Percentiles rank a stretch among this genome's conserved stretches.
Evolutionary conservation across 2,329 filamentous ascomycete species (phyloP).

Genomic region (Trichoderma simmonsii): DNA sequence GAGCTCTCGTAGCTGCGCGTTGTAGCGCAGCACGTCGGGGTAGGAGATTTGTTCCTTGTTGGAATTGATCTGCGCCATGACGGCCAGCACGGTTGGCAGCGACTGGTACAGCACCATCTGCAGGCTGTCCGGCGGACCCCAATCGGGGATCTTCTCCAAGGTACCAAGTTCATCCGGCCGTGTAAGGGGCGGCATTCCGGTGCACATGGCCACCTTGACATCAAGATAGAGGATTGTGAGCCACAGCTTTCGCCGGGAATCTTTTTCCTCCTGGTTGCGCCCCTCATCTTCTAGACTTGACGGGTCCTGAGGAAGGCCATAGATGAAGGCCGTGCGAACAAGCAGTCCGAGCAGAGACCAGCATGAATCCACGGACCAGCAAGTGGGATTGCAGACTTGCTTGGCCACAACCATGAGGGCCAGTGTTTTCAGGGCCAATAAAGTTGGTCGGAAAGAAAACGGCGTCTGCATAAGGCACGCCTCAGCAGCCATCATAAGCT

Average conservation of each 20-base stretch:
- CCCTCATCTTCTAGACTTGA: conserved; percentile 26
- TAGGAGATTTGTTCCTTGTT: conserved; percentile 32
- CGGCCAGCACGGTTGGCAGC: conserved; percentile 31
- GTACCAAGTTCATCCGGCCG: conserved; percentile 31
- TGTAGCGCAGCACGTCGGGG: conserved; percentile 33
- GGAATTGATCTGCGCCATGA: conserved; percentile 34
- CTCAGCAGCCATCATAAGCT: conserved; percentile 38
- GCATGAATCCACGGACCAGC: conserved; percentile 37
- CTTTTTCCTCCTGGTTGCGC: conserved; percentile 27
- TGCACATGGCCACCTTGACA: conserved; percentile 35
- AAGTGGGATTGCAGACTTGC: conserved; percentile 37
- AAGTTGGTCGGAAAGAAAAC: conserved; percentile 37
- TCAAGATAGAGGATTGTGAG: conserved; percentile 37
- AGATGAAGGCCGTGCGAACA: conserved; percentile 35
- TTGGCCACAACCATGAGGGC: conserved; percentile 36
- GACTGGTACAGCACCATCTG: conserved; percentile 33
- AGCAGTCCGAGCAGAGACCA: conserved; percentile 35
- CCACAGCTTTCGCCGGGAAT: conserved; percentile 33
- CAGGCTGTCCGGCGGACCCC: conserved; percentile 29
- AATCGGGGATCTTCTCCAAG: conserved; percentile 27
- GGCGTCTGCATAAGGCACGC: conserved; percentile 38
- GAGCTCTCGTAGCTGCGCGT: conserved; percentile 32
- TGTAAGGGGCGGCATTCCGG: conserved; percentile 36
- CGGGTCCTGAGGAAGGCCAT: conserved; percentile 34
- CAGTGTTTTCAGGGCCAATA: conserved; percentile 31